These are phyloP conservation scores for Orbilia oligospora DNA, from an alignment of 2,329 filamentous ascomycete genomes.

Conservation along the genomic window DNA sequence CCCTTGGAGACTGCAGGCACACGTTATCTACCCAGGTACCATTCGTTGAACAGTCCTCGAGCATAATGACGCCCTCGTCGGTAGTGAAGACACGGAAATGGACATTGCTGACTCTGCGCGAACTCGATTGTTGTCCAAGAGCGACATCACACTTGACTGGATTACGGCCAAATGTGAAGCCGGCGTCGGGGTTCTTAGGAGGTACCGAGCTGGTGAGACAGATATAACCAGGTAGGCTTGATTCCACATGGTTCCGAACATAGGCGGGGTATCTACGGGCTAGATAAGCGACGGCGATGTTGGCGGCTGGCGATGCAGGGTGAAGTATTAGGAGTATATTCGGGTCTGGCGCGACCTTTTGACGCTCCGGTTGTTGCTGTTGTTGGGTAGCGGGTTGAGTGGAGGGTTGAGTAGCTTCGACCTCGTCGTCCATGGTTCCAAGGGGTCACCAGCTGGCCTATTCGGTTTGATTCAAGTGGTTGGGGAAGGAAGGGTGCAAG, in stretches of 20 bases:
- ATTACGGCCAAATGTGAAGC: constrained; percentile 91
- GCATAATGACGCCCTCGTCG: constrained; percentile 86
- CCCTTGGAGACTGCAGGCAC: constrained; percentile 54
- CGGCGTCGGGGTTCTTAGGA: constrained; percentile 75
- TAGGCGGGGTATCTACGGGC: constrained; percentile 60
- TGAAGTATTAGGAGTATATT: constrained; percentile 63
- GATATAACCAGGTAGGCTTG: constrained; percentile 60
- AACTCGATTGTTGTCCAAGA: constrained; percentile 74
- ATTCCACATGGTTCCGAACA: constrained; percentile 50
- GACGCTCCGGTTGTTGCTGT: constrained; percentile 62
- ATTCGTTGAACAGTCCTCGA: constrained; percentile 95
- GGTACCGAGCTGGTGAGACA: constrained; percentile 61
- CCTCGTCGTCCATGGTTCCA: constrained; percentile 57
- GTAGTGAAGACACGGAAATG: constrained; percentile 97
- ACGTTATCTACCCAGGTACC: constrained; percentile 86
- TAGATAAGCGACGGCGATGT: constrained; percentile 60
- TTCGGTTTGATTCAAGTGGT: background rate
- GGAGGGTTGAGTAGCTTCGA: constrained; percentile 63
- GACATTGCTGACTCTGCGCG: constrained; percentile 86
- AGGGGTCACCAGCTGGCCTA: background rate
- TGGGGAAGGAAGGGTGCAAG: background rate
- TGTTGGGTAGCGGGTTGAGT: constrained; percentile 61
- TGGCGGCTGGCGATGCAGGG: constrained; percentile 63
- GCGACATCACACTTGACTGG: constrained; percentile 78
- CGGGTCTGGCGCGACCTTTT: constrained; percentile 60